phyloP scores from a whole-genome alignment of 805 yeast genomes.

The Candida chauliodis region DNA sequence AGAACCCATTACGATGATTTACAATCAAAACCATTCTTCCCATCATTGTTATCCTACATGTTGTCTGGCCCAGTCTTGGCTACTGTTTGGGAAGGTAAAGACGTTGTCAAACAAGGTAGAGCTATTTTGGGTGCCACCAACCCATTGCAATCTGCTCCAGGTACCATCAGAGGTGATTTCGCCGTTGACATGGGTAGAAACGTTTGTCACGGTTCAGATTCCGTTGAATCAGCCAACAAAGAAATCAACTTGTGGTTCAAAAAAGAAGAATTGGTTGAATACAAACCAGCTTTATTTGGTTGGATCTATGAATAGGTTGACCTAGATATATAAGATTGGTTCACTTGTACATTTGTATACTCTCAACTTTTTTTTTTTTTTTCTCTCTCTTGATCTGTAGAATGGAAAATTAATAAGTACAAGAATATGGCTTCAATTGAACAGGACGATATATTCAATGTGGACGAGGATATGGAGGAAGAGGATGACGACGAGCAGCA shows the following conservation, averaged over 20 bases:
- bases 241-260: conserved; percentile 98
- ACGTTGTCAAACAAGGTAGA: conserved; percentile 98
- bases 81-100: conserved; percentile 99
- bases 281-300: conserved; percentile 77
- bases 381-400: not conserved
- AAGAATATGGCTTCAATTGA: conserved; percentile 14
- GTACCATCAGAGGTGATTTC: conserved; percentile 99
- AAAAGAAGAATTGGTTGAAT: conserved; percentile 90
- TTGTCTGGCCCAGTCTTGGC: conserved; percentile 97
- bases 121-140: conserved; percentile 97
- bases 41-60: conserved; percentile 94
- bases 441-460: conserved; percentile 26
- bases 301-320: conserved; percentile 93
- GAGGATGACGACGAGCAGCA: conserved; percentile 17
- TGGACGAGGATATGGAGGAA: conserved; percentile 13
- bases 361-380: not conserved
- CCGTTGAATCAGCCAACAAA: conserved; percentile 95
- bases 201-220: conserved; percentile 99
- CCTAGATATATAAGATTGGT: too few relatives aligned
- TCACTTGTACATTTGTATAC: too few relatives aligned
- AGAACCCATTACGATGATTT: conserved; percentile 95
- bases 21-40: conserved; percentile 96
- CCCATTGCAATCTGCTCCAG: conserved; percentile 96
- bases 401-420: not conserved
- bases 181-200: conserved; percentile 99